Evolutionary conservation across 805 yeast genomes (phyloP).

Genomic region (Yamadazyma kitorensis): DNA sequence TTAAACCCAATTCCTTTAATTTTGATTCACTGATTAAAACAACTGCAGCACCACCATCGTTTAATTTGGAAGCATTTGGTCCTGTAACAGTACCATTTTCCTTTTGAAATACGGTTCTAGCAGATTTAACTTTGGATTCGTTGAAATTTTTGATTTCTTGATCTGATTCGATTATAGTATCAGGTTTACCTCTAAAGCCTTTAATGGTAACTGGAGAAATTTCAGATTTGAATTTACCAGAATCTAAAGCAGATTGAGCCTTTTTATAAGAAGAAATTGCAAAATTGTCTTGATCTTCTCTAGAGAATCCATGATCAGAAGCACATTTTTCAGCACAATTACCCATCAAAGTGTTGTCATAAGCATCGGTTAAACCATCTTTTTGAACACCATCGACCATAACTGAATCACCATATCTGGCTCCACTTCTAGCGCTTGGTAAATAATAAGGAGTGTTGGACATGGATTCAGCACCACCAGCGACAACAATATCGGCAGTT

Average conservation of each 20-base stretch:
- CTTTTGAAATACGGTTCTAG: constrained; percentile 88
- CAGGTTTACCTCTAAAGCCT: constrained; percentile 75
- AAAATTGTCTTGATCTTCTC: constrained; percentile 87
- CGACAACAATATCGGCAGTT: constrained; percentile 86
- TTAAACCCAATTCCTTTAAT: constrained; percentile 79
- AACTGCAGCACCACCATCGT: constrained; percentile 98
- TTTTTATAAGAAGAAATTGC: constrained; percentile 83
- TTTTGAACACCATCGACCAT: constrained; percentile 86
- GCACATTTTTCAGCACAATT: constrained; percentile 98
- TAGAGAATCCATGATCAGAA: constrained; percentile 65
- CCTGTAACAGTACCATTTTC: constrained; percentile 97
- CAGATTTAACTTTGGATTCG: constrained; percentile 67
- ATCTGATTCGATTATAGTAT: constrained; percentile 60
- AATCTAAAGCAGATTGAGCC: constrained; percentile 76
- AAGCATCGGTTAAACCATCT: constrained; percentile 94
- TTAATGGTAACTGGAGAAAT: constrained; percentile 85
- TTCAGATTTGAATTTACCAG: constrained; percentile 78
- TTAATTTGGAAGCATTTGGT: constrained; percentile 92
- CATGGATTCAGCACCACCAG: constrained; percentile 99
- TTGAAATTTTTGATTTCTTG: constrained; percentile 82
- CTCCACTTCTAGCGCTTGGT: constrained; percentile 72
- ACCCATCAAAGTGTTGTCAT: constrained; percentile 89
- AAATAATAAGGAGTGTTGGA: constrained; percentile 87
- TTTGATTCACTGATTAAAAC: constrained; percentile 81
- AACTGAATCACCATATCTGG: constrained; percentile 80